Conservation (phyloP, 176 grass and related monocot genomes). For the Saccharum spontaneum region DNA sequence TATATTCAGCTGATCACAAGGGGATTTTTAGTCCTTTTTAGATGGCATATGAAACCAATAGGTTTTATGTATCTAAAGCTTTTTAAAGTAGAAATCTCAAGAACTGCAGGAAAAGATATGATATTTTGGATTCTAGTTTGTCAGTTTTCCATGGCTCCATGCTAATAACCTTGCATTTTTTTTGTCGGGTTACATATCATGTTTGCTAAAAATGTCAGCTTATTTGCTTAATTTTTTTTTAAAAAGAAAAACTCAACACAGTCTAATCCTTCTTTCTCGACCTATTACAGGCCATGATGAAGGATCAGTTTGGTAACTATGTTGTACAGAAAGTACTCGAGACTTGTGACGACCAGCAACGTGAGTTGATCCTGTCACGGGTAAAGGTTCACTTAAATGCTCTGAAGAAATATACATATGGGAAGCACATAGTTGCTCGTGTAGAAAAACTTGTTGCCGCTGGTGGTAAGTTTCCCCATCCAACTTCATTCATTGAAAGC, state of each 20-base stretch:
- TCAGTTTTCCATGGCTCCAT: not conserved
- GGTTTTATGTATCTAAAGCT: not conserved
- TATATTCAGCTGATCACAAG: not conserved
- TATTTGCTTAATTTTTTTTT: not conserved
- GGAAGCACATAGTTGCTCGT: slow-evolving; percentile 82
- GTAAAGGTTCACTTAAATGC: slow-evolving; percentile 83
- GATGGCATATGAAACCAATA: not conserved
- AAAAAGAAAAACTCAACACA: not conserved
- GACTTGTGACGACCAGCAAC: slow-evolving; percentile 75
- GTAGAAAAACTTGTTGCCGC: slow-evolving; percentile 82
- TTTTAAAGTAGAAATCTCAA: not conserved
- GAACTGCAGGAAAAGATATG: not conserved
- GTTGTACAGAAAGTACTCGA: slow-evolving; percentile 92
- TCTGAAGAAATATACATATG: slow-evolving; percentile 89
- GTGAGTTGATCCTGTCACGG: slow-evolving; percentile 70
- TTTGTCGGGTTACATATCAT: not conserved
- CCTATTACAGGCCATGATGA: slow-evolving; percentile 73
- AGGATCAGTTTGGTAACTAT: slow-evolving; percentile 85
- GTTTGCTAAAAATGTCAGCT: not conserved
- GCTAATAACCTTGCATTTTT: not conserved
- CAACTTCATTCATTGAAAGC: slow-evolving; percentile 22
- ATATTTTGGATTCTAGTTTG: slow-evolving; percentile 7
- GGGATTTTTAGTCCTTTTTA: not conserved
- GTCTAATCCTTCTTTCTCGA: not conserved
- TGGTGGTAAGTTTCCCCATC: slow-evolving; percentile 50